Evolutionary conservation across 2,329 filamentous ascomycete genomes (phyloP).

Genomic region (Neoarthrinium moseri): DNA sequence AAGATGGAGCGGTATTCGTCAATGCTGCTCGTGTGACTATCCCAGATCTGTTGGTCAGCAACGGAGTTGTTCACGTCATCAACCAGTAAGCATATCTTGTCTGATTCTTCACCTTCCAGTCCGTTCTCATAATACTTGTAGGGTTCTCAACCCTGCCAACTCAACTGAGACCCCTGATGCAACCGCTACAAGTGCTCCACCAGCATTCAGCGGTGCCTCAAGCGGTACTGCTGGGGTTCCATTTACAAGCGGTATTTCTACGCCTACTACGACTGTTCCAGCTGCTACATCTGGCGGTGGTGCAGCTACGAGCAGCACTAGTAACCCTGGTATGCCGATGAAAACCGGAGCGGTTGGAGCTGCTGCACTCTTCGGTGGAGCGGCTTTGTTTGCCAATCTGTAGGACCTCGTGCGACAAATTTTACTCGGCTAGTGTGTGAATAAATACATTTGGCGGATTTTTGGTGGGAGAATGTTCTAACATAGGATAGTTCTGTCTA

Average conservation of each 20-base stretch:
- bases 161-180: slow-evolving; percentile 40
- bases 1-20: slow-evolving; percentile 40
- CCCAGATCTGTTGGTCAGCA: slow-evolving; percentile 48
- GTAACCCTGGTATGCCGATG: slow-evolving; percentile 24
- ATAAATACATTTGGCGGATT: too few species aligned
- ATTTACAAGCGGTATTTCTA: slow-evolving; percentile 53
- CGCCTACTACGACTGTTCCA: slow-evolving; percentile 37
- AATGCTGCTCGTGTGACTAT: slow-evolving; percentile 49
- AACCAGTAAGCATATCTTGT: slow-evolving; percentile 44
- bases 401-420: slow-evolving; percentile 11
- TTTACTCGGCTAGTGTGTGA: too few species aligned
- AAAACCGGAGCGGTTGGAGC: slow-evolving; percentile 38
- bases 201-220: slow-evolving; percentile 54
- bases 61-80: slow-evolving; percentile 58
- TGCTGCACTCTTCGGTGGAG: slow-evolving; percentile 24
- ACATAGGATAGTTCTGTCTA: too few species aligned
- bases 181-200: slow-evolving; percentile 40
- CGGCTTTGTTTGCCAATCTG: slow-evolving; percentile 19
- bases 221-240: slow-evolving; percentile 44
- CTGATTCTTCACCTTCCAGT: too few species aligned
- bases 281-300: slow-evolving; percentile 29
- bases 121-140: slow-evolving; percentile 18
- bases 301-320: slow-evolving; percentile 33
- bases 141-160: slow-evolving; percentile 57
- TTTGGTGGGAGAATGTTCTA: too few species aligned